Percentiles rank a stretch among this genome's conserved stretches.
Evolutionary conservation across 306 rosid genomes (phyloP).

Genomic region (Spatholobus suberectus): DNA sequence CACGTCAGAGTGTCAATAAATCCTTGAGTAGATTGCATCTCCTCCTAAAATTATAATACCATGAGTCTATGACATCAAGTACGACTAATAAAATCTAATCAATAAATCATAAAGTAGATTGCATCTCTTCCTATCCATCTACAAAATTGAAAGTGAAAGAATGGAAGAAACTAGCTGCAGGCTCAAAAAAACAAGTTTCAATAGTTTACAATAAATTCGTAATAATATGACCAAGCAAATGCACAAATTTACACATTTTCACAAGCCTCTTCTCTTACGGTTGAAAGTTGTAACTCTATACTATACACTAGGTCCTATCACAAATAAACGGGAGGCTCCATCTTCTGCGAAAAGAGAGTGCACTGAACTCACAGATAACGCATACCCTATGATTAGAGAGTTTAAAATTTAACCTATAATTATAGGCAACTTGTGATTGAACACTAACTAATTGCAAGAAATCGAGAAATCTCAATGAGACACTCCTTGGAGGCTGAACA

Average conservation of each 20-base stretch:
- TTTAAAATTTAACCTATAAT: neutral
- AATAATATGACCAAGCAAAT: neutral
- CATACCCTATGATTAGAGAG: neutral
- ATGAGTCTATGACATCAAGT: too few relatives aligned
- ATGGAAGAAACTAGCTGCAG: neutral
- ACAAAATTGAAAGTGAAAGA: neutral
- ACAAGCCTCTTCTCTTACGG: conserved; percentile 22
- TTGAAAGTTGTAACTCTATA: conserved; percentile 3
- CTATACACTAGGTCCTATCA: neutral
- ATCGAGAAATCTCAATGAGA: conserved; percentile 19
- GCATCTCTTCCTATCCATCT: too few relatives aligned
- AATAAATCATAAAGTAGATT: too few relatives aligned
- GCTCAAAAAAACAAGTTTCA: neutral
- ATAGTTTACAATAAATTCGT: neutral
- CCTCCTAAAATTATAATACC: too few relatives aligned
- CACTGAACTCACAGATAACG: conserved; percentile 7
- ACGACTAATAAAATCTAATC: too few relatives aligned
- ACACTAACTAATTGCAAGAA: conserved; percentile 9
- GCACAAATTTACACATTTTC: conserved; percentile 24
- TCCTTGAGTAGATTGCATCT: too few relatives aligned
- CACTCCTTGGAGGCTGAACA: neutral
- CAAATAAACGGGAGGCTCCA: neutral
- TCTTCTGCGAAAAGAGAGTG: neutral
- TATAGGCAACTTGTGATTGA: conserved; percentile 26
- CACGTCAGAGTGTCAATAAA: too few relatives aligned